Evolutionary conservation across 208 protist genomes (phyloP).

Genomic region (Leishmania lainsoni): DNA sequence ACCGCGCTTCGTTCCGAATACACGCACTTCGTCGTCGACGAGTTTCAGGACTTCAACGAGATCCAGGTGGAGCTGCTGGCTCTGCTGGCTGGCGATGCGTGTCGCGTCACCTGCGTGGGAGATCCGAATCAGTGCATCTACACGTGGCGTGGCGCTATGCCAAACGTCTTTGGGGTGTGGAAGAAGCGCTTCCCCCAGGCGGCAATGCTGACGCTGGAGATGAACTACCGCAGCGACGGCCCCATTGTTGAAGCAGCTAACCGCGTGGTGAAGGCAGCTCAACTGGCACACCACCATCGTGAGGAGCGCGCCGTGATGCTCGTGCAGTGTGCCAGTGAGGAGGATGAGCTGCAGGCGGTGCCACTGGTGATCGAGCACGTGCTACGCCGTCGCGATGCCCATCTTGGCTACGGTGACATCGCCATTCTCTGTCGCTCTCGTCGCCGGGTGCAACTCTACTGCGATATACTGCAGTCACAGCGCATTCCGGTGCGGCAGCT

Average conservation of each 20-base stretch:
- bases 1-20: slow-evolving; percentile 43
- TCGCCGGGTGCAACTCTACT: slow-evolving; percentile 39
- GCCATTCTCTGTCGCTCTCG: slow-evolving; percentile 85
- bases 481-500: slow-evolving; percentile 63
- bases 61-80: slow-evolving; percentile 86
- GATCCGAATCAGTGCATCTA: slow-evolving; percentile 93
- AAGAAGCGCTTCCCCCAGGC: slow-evolving; percentile 75
- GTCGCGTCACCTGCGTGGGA: slow-evolving; percentile 86
- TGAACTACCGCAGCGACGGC: slow-evolving; percentile 84
- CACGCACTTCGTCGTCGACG: slow-evolving; percentile 89
- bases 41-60: slow-evolving; percentile 91
- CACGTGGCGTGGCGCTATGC: slow-evolving; percentile 81
- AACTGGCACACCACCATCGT: slow-evolving; percentile 46
- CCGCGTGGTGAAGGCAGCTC: slow-evolving; percentile 40
- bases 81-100: slow-evolving; percentile 75
- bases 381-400: slow-evolving; percentile 40
- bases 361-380: slow-evolving; percentile 49
- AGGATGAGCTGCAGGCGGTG: slow-evolving; percentile 48
- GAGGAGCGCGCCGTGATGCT: slow-evolving; percentile 39
- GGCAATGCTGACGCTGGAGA: slow-evolving; percentile 40
- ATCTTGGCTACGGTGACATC: slow-evolving; percentile 61
- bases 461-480: slow-evolving; percentile 40
- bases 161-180: slow-evolving; percentile 69
- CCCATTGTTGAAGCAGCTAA: slow-evolving; percentile 77
- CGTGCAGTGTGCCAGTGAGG: slow-evolving; percentile 40